A percentile compares a stretch with the other conserved stretches of the same genome.
Evolutionary conservation across 805 yeast genomes (phyloP).

Genomic region (Ogataea pignaliae): DNA sequence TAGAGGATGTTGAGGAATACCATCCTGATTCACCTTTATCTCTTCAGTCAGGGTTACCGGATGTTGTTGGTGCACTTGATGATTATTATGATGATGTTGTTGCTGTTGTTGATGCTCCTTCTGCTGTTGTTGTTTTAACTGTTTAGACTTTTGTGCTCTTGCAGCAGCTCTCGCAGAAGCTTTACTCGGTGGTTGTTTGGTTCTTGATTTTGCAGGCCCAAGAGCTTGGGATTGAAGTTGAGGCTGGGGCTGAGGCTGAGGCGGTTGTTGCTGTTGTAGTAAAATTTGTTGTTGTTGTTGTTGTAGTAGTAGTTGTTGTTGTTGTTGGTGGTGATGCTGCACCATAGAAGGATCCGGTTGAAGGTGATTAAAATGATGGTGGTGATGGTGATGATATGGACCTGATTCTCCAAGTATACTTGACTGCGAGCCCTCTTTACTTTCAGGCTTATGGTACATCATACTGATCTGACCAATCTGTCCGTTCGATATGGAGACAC

Average conservation of each 20-base stretch:
- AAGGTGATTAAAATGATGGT: not conserved
- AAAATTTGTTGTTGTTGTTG: not conserved
- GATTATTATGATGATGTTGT: constrained; percentile 6
- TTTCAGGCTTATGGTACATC: constrained; percentile 22
- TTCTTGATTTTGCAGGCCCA: not conserved
- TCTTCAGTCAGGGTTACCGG: constrained; percentile 10
- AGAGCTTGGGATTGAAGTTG: constrained; percentile 5
- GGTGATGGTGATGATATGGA: not conserved
- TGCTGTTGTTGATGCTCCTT: not conserved
- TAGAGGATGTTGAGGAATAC: constrained; percentile 45
- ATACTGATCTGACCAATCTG: constrained; percentile 67
- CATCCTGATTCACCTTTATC: constrained; percentile 26
- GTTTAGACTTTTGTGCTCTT: too few relatives aligned
- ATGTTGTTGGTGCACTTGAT: constrained; percentile 9
- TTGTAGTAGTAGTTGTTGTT: not conserved
- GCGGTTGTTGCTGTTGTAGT: not conserved
- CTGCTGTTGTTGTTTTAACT: too few relatives aligned
- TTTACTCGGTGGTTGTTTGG: not conserved
- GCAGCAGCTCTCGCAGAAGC: not conserved
- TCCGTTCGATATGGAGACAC: constrained; percentile 81
- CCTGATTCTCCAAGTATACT: not conserved
- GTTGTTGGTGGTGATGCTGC: not conserved
- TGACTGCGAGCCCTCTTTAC: constrained; percentile 2
- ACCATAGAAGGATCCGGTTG: not conserved
- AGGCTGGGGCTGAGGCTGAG: constrained; percentile 4